phyloP scores from a whole-genome alignment of 2,329 filamentous ascomycete species.

The Fusarium nisikadoi region DNA sequence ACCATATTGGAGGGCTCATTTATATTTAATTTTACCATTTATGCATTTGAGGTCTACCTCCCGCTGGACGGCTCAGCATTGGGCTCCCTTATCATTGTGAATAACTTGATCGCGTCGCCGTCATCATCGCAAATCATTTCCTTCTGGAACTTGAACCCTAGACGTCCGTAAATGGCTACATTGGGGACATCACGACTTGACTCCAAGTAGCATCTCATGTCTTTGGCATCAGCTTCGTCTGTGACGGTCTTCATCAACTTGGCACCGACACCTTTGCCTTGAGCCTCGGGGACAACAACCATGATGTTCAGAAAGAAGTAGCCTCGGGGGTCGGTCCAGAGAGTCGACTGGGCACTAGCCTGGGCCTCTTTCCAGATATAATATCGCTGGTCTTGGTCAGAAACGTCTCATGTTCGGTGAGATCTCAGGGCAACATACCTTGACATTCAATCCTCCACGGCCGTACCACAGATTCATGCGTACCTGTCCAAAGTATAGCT shows the following conservation, averaged over 20 bases:
- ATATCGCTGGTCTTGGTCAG: slow-evolving; percentile 61
- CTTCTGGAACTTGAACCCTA: slow-evolving; percentile 73
- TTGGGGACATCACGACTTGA: slow-evolving; percentile 76
- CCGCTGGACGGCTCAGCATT: neutral
- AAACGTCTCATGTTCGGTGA: fast-evolving
- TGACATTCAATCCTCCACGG: slow-evolving; percentile 73
- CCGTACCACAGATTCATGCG: slow-evolving; percentile 75
- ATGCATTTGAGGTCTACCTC: neutral
- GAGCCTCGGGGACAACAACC: slow-evolving; percentile 71
- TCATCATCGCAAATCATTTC: slow-evolving; percentile 75
- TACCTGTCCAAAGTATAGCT: slow-evolving; percentile 73
- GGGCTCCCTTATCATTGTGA: slow-evolving; percentile 59
- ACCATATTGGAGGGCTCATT: neutral
- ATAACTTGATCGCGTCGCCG: slow-evolving; percentile 64
- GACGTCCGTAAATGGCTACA: slow-evolving; percentile 74
- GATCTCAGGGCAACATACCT: slow-evolving; percentile 47
- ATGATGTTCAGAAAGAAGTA: slow-evolving; percentile 85
- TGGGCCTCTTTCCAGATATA: slow-evolving; percentile 79
- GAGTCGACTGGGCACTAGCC: slow-evolving; percentile 65
- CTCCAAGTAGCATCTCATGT: slow-evolving; percentile 75
- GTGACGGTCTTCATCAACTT: slow-evolving; percentile 72
- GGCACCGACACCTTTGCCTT: slow-evolving; percentile 74
- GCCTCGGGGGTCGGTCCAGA: slow-evolving; percentile 73
- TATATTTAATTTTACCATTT: fast-evolving
- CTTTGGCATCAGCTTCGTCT: slow-evolving; percentile 70